Conservation (phyloP, 768 basidiomycete species). For the Hortiboletus flavorubellus region DNA sequence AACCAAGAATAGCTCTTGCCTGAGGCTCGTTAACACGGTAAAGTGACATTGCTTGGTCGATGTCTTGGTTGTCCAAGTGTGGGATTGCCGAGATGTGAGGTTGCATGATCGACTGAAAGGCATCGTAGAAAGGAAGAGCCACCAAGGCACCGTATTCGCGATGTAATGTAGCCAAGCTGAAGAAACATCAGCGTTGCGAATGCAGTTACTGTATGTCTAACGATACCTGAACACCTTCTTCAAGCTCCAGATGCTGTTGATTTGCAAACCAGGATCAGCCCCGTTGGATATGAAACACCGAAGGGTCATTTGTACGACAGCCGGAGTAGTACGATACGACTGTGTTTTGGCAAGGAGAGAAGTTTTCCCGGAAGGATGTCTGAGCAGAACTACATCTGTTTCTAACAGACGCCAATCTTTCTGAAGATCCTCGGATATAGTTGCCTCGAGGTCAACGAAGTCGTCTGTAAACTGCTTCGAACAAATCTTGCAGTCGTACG, state of each 20-base stretch:
- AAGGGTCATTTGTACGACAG: slow-evolving; percentile 55
- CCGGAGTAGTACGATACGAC: slow-evolving; percentile 38
- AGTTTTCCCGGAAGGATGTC: slow-evolving; percentile 50
- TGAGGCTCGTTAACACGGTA: slow-evolving; percentile 92
- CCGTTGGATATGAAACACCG: slow-evolving; percentile 46
- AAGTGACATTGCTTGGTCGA: slow-evolving; percentile 62
- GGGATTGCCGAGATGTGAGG: slow-evolving; percentile 55
- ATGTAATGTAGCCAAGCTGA: slow-evolving; percentile 83
- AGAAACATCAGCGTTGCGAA: slow-evolving; percentile 4
- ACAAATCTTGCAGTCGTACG: slow-evolving; percentile 59
- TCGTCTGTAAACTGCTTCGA: slow-evolving; percentile 73
- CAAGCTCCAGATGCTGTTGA: slow-evolving; percentile 67
- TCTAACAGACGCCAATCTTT: slow-evolving; percentile 78
- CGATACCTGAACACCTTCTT: slow-evolving; percentile 77
- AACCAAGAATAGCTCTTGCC: slow-evolving; percentile 79
- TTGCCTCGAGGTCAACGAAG: slow-evolving; percentile 77
- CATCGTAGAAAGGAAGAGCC: slow-evolving; percentile 80
- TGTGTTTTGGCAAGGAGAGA: slow-evolving; percentile 72
- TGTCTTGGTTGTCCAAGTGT: slow-evolving; percentile 44
- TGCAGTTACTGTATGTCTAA: background rate
- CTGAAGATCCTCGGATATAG: slow-evolving; percentile 53
- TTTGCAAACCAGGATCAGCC: slow-evolving; percentile 60
- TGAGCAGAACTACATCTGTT: slow-evolving; percentile 80
- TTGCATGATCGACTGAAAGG: slow-evolving; percentile 63
- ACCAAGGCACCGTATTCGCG: slow-evolving; percentile 89